Evolutionary conservation across 2,329 filamentous ascomycete genomes (phyloP).

Genomic region (Aspergillus candidus): DNA sequence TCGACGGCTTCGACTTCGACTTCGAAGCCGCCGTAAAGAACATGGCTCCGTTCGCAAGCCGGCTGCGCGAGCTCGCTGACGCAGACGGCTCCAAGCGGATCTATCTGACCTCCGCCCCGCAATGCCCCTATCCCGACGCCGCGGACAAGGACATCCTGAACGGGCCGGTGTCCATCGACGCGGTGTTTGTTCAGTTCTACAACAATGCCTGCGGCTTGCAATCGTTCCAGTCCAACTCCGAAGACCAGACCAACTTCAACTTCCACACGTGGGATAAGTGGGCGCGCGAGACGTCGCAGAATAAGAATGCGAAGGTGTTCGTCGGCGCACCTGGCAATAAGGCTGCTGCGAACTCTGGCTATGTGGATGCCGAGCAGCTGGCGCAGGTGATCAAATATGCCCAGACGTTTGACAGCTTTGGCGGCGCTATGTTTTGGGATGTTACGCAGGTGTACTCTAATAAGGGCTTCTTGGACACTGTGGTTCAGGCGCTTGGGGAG

Average conservation of each 20-base stretch:
- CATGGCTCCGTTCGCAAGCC: slow-evolving; percentile 55
- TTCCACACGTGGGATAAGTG: slow-evolving; percentile 60
- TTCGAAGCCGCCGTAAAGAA: slow-evolving; percentile 58
- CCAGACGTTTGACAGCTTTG: slow-evolving; percentile 54
- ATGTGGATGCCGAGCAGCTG: slow-evolving; percentile 45
- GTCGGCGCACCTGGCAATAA: slow-evolving; percentile 55
- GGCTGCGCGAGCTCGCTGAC: slow-evolving; percentile 53
- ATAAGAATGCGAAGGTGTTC: slow-evolving; percentile 56
- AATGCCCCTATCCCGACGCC: slow-evolving; percentile 61
- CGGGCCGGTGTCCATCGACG: slow-evolving; percentile 52
- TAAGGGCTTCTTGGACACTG: slow-evolving; percentile 47
- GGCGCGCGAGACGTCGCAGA: slow-evolving; percentile 54
- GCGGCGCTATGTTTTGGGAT: slow-evolving; percentile 66
- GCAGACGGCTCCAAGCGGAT: slow-evolving; percentile 47
- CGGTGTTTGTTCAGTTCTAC: slow-evolving; percentile 61
- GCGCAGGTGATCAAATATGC: slow-evolving; percentile 48
- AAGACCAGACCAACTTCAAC: slow-evolving; percentile 53
- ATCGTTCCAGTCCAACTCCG: slow-evolving; percentile 43
- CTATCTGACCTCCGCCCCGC: slow-evolving; percentile 60
- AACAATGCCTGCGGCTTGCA: slow-evolving; percentile 61
- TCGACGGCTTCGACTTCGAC: slow-evolving; percentile 75
- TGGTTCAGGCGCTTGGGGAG: slow-evolving; percentile 33
- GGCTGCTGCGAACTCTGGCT: slow-evolving; percentile 51
- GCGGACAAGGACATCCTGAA: slow-evolving; percentile 54
- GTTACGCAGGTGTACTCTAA: slow-evolving; percentile 57